phyloP scores from a whole-genome alignment of 306 rosid genomes.

The Cicer judaicum region DNA sequence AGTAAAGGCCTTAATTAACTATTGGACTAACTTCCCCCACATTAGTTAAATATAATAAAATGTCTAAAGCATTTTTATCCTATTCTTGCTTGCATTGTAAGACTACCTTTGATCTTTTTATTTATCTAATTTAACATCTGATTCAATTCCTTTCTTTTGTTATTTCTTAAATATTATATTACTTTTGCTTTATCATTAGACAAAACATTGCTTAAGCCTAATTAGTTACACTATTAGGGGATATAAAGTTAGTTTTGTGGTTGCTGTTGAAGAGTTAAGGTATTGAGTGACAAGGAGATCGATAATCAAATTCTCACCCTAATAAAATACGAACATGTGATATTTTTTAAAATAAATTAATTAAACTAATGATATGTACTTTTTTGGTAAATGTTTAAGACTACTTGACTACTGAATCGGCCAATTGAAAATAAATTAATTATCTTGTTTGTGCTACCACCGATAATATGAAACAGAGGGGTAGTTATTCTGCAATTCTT shows the following conservation, averaged over 20 bases:
- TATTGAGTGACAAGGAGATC: no score
- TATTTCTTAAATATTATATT: slow-evolving; percentile 8
- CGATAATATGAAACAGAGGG: neutral
- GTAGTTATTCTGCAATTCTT: slow-evolving; percentile 20
- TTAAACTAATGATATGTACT: neutral
- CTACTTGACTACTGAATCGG: neutral
- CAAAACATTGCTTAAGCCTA: slow-evolving; percentile 33
- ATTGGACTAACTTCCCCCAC: neutral
- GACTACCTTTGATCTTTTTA: slow-evolving; percentile 18
- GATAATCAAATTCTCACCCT: no score
- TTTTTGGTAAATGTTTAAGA: neutral
- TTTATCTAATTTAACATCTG: slow-evolving; percentile 25
- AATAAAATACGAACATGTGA: no score
- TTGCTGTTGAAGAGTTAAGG: no score
- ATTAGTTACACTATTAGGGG: neutral
- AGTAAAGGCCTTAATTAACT: neutral
- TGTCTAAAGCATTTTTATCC: slow-evolving; percentile 7
- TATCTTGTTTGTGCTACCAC: neutral
- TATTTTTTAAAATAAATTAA: neutral
- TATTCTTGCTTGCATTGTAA: slow-evolving; percentile 46
- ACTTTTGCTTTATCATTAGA: slow-evolving; percentile 42
- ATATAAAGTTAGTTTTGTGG: no score
- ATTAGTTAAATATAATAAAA: neutral
- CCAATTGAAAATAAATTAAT: neutral
- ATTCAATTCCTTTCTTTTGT: slow-evolving; percentile 45